Evolutionary conservation across 257 asterid species (phyloP).

Genomic region (Solanum ossicruentum): DNA sequence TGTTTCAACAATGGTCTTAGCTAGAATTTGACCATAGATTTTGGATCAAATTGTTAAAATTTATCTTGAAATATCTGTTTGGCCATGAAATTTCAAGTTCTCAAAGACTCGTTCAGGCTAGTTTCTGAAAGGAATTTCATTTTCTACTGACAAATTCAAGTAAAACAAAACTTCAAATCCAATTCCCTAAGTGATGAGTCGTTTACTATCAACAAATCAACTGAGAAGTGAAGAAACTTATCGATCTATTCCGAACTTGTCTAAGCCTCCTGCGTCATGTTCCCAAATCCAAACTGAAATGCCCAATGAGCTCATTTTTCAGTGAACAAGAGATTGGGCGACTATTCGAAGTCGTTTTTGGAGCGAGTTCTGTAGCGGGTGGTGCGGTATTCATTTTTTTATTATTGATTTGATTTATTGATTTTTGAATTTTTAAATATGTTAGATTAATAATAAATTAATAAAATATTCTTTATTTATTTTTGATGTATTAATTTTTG

Average conservation of each 20-base stretch:
- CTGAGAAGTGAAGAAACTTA: not conserved
- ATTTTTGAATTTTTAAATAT: too few species aligned
- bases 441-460: too few species aligned
- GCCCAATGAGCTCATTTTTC: too few species aligned
- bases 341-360: too few species aligned
- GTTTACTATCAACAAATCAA: not conserved
- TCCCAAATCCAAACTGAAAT: too few species aligned
- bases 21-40: not conserved
- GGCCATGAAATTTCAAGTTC: not conserved
- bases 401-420: too few species aligned
- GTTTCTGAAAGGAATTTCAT: not conserved
- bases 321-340: too few species aligned
- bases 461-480: too few species aligned
- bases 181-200: not conserved
- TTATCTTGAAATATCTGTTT: not conserved
- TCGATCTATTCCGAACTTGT: not conserved
- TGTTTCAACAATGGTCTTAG: not conserved
- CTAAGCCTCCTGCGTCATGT: too few species aligned
- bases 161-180: not conserved
- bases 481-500: too few species aligned
- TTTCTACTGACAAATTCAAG: not conserved
- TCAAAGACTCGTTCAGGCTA: too few species aligned
- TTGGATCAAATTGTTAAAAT: not conserved
- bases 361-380: too few species aligned
- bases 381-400: accelerated